These are phyloP conservation scores for Boletus subparvulus DNA, from an alignment of 768 basidiomycete species.

Conservation along the genomic window DNA sequence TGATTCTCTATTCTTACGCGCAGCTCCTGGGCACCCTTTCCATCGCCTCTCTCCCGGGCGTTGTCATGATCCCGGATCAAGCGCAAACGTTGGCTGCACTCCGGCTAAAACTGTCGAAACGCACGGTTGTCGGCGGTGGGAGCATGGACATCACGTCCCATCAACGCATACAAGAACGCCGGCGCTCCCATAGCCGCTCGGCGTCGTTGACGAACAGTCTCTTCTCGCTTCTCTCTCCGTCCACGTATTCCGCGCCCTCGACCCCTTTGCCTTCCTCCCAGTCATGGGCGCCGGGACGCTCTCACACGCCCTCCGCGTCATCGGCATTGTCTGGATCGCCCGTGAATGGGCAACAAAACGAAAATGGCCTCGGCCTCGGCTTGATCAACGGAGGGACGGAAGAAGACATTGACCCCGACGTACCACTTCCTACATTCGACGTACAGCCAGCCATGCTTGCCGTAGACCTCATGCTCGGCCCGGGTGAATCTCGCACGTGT, in stretches of 20 bases:
- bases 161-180: constrained; percentile 22
- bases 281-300: constrained; percentile 20
- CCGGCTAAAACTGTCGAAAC: constrained; percentile 49
- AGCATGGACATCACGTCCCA: constrained; percentile 72
- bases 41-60: constrained; percentile 49
- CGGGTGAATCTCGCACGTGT: constrained; percentile 89
- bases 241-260: constrained; percentile 29
- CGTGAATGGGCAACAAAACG: constrained; percentile 12
- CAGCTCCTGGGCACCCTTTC: constrained; percentile 71
- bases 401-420: constrained; percentile 58
- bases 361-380: constrained; percentile 33
- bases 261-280: constrained; percentile 24
- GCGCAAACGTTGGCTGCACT: constrained; percentile 44
- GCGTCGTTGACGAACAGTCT: constrained; percentile 53
- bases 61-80: constrained; percentile 45
- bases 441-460: constrained; percentile 85
- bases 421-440: constrained; percentile 80
- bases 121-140: constrained; percentile 55
- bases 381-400: constrained; percentile 28
- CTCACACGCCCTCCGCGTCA: constrained; percentile 27
- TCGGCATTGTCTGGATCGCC: constrained; percentile 14
- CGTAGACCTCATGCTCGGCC: constrained; percentile 76
- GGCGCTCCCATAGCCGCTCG: constrained; percentile 47
- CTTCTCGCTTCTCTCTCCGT: constrained; percentile 46
- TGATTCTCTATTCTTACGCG: constrained; percentile 83